Evolutionary conservation across 192 early-diverging fungal species (phyloP), one percentile per base, ranked within the genome.

Genomic region (Podila clonocystis): DNA sequence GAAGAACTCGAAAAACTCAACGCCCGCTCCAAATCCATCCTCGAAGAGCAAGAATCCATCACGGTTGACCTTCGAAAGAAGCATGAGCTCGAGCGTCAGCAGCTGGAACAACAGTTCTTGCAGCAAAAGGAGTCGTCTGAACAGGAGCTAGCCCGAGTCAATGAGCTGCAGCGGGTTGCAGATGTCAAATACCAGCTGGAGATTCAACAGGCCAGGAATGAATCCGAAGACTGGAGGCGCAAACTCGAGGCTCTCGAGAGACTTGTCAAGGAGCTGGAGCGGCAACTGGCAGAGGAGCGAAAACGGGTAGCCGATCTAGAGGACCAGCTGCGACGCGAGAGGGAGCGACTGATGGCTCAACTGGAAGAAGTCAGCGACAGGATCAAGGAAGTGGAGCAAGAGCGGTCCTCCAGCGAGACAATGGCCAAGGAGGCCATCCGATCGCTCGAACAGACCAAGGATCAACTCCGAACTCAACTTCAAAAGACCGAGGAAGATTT

Each of bases 1-100:
- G 77, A 80, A 1, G 77, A 80, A 45, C 66, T 80, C 3, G 77
- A 80, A 31, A 55, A 58, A 11, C 45, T 71, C 15, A 61, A 71
- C 0, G 22, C 55, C 15, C 66, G 77, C 22, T 50, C 63, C 9
- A 72, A 59, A 24, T 31, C 52, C 29, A 64, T 62, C 0, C 67
- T 80, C 2, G 70, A 68, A 38, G 77, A 80, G 13, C 77, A 80
- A 36, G 66, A 72, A n/a, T 29, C 67, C 29, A 29, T 29, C 20
- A 41, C 57, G 0, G 33, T 17, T 2, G 62, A 63, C 2, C 31
- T 48, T 2, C 65, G 55, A 4, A 50, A 65, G 30, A 73, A 68
- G 19, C 29, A 64, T 2, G 62, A 68, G 2, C 65, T 22, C 0
- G 77, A 80, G 19, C 61, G 66, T 1, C 65, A 73, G 15, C 52